phyloP scores from a whole-genome alignment of 768 basidiomycete species.

The Megacollybia marginata region DNA sequence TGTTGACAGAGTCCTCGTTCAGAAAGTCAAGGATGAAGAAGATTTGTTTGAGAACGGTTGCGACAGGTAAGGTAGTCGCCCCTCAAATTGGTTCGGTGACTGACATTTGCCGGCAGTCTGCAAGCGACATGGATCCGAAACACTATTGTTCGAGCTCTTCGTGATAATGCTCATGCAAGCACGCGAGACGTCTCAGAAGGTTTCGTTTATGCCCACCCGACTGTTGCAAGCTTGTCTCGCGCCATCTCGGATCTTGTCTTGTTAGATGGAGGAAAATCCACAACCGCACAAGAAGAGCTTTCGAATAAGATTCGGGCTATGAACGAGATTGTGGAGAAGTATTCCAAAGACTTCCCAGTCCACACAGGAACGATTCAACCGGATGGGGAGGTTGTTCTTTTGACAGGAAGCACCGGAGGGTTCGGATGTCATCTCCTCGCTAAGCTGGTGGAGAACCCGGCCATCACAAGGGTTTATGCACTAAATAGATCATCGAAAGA shows the following conservation, averaged over 20 bases:
- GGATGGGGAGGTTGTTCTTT: conserved; percentile 14
- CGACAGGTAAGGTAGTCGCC: conserved; percentile 18
- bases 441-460: conserved; percentile 14
- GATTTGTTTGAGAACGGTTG: neutral
- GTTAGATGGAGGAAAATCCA: neutral
- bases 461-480: conserved; percentile 24
- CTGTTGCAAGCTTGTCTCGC: conserved; percentile 15
- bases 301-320: conserved; percentile 13
- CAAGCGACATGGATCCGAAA: conserved; percentile 24
- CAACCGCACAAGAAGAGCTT: neutral
- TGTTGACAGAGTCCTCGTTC: neutral
- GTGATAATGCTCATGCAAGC: conserved; percentile 9
- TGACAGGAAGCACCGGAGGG: conserved; percentile 35
- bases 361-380: neutral
- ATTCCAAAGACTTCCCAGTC: conserved; percentile 11
- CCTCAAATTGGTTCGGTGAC: conserved; percentile 10
- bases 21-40: neutral
- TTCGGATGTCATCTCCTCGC: conserved; percentile 29
- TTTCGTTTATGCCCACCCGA: conserved; percentile 19
- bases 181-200: conserved; percentile 10
- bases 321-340: conserved; percentile 32
- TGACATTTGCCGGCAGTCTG: neutral
- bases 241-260: conserved; percentile 8
- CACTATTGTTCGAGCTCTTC: neutral
- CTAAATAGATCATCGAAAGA: conserved; percentile 20